Base-by-base conservation (phyloP, 352 stramenopile genomes). In the Phytophthora boehmeriae region DNA sequence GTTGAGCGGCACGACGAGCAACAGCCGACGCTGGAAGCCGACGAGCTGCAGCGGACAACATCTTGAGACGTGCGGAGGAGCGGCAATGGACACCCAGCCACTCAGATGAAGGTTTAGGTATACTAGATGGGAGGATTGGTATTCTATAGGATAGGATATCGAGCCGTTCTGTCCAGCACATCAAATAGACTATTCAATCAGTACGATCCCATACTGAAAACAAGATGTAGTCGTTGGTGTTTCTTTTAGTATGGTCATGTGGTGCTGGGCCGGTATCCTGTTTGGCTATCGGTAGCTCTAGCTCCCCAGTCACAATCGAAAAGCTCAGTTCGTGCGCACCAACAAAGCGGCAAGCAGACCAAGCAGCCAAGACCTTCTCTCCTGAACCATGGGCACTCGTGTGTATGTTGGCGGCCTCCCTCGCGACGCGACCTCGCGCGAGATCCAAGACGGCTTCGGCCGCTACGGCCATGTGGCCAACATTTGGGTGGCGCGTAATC, bases 401-500 rank as follows among this genome's bases (percentile, higher is more conserved):
- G 80, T 93, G 46, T 95, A 95, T 62, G 81, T 95, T 54, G 86
- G 86, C 57, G 86, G 86, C 47, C 79, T 95, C 8, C 86, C 86
- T 25, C 83, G 83, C 60, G 83, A 93, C 61, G 86, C 84, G 39
- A 92, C 81, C 35, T 90, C 83, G 47, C 82, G 82, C 28, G 86
- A 95, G 68, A 77, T 95, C 50, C 80, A 95, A 57, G 86, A 93
- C 54, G 78, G 78, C 25, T 95, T 95, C 73, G 82, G 55, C 61
- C 86, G 84, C 71, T 95, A 92, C 65, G 86, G 86, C 46, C 80
- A 93, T 74, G 80, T 95, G 54, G 77, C 78, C 65, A 95, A 93
- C 74, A 89, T 95, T 56, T 95, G 86, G 86, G 85, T 95, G 57
- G 86, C 86, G 49, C 84, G 86, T 52, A 95, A 95, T 74, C 86